These are phyloP conservation scores for Yamagishiella unicocca DNA, from an alignment of 139 green algal genomes.

Conservation along the genomic window DNA sequence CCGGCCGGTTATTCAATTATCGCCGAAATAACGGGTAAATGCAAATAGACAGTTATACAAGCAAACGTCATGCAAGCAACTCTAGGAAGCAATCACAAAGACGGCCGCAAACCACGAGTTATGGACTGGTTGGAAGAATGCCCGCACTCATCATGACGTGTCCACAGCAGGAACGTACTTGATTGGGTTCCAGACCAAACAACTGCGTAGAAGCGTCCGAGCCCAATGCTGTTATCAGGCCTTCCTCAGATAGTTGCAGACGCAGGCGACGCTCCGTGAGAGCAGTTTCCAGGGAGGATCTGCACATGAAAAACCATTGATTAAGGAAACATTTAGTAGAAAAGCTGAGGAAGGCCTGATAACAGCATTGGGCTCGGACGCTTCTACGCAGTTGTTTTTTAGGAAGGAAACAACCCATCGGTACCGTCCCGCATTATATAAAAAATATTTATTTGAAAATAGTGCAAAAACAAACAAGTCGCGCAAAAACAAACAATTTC, in stretches of 20 bases:
- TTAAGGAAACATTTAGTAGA: no score
- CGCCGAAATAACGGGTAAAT: no score
- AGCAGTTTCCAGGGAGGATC: background rate
- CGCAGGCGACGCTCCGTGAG: slow-evolving; percentile 12
- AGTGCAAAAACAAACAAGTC: background rate
- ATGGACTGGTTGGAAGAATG: no score
- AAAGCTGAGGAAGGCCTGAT: background rate
- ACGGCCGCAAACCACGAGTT: no score
- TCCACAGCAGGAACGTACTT: background rate
- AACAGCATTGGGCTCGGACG: background rate
- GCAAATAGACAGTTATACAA: no score
- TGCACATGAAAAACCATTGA: no score
- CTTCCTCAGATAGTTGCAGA: background rate
- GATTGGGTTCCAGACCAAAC: background rate
- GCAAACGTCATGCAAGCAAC: no score
- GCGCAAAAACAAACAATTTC: no score
- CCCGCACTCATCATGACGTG: background rate
- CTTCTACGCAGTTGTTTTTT: background rate
- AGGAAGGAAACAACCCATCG: no score
- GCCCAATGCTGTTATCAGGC: background rate
- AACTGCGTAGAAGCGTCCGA: background rate
- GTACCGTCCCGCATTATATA: no score
- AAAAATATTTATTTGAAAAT: background rate
- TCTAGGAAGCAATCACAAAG: no score
- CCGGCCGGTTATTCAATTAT: no score